A percentile compares a stretch with the other conserved stretches of the same genome.
Conservation (phyloP, 208 protist species). For the Phytomonas serpens region DNA sequence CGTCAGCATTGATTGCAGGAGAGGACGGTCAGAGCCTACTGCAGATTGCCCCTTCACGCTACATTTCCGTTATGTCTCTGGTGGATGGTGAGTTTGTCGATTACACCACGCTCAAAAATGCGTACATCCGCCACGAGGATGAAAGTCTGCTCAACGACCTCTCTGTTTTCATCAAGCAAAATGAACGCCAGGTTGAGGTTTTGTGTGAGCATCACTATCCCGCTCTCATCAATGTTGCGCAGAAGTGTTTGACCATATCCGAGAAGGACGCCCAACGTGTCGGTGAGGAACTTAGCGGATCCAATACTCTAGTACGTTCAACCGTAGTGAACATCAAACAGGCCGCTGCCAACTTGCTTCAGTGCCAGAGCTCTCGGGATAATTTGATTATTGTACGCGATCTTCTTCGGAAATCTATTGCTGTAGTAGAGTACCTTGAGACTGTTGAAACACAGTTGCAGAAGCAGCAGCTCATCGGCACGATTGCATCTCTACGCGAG, state of each 20-base stretch:
- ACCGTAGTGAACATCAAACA: conserved; percentile 76
- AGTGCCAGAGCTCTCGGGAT: conserved; percentile 48
- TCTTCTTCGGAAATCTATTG: conserved; percentile 39
- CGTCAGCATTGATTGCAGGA: background rate
- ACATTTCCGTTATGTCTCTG: conserved; percentile 77
- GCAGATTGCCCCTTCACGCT: conserved; percentile 59
- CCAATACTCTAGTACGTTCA: conserved; percentile 51
- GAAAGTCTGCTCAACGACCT: conserved; percentile 66
- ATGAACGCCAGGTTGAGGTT: conserved; percentile 79
- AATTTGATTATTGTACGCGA: conserved; percentile 50
- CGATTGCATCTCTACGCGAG: conserved; percentile 60
- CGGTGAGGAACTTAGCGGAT: conserved; percentile 75
- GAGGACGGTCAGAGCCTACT: conserved; percentile 22
- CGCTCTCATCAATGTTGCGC: conserved; percentile 71
- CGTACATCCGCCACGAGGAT: conserved; percentile 76
- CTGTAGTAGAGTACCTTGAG: conserved; percentile 76
- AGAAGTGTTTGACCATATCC: conserved; percentile 81
- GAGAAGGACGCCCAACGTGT: conserved; percentile 75
- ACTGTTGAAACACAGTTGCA: conserved; percentile 64
- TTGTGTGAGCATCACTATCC: conserved; percentile 85
- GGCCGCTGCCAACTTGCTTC: conserved; percentile 44
- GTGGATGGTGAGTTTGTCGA: conserved; percentile 87
- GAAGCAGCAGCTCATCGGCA: conserved; percentile 66
- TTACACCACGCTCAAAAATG: conserved; percentile 74
- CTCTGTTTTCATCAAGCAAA: conserved; percentile 68